Evolutionary conservation across 345 rosid genomes (phyloP), one percentile per base, ranked within the genome.

Genomic region (Pugionium dolabratum): DNA sequence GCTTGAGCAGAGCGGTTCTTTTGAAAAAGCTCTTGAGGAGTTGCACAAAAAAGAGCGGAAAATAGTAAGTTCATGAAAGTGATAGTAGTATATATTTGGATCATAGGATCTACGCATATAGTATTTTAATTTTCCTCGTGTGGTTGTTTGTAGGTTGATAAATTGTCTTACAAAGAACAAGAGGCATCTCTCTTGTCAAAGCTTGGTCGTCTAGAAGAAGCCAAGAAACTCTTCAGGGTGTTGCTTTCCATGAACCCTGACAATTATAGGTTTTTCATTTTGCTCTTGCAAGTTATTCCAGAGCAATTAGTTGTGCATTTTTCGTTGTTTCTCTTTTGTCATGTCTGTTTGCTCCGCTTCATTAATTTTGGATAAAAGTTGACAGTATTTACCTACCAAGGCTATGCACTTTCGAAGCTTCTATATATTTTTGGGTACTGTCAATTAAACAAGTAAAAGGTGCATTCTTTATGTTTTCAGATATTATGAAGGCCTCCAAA

Each of bases 191-290:
- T 91, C 59, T 74, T 95, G 66, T 80, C 86, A 69, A 91, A 86
- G 82, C 80, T 85, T 83, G 90, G 81, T 48, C 82, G 36, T 52
- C 72, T 79, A 29, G 97, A 87, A 75, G 98, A 89, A 82, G 98
- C 85, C 62, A 85, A 74, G 67, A 83, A 84, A 65, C 69, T 87
- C 76, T 89, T 85, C 75, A 81, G 76, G 85, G 75, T 25, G 43
- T 81, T 95, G 50, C 97, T 95, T 64, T 79, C 84, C 45, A 79
- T 91, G 82, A 95, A 91, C 84, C 98, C 99, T 47, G 99, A 95
- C 81, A 91, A 95, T 70, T 95, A 95, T 80, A 85, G 98, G 99
- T 91, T 72, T 70, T 54, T 64, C 53, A 51, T 66, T 43, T n/a
- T 29, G 54, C 54, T 30, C 59, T 54, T 29, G 41, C 6, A 53